Conservation (phyloP, 306 rosid species). For the Glycine latifolia region DNA sequence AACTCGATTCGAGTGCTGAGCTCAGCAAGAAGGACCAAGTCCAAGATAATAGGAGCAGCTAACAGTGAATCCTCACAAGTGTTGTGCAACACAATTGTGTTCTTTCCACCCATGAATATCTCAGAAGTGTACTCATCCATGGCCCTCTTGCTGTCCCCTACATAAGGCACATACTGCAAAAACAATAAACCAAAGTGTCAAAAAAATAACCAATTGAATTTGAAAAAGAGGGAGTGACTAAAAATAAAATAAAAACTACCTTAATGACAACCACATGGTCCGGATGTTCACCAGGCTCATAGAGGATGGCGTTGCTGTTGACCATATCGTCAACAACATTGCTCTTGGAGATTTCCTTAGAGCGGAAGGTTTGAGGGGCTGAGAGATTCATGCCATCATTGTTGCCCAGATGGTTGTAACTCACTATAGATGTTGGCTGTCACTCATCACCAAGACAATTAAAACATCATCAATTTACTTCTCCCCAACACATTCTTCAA, state of each 20-base stretch:
- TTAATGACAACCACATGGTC: conserved; percentile 97
- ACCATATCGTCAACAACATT: conserved; percentile 99
- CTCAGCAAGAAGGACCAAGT: conserved; percentile 96
- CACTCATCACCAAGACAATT: conserved; percentile 6
- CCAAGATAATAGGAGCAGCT: conserved; percentile 95
- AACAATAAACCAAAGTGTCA: not conserved
- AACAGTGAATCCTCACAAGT: conserved; percentile 96
- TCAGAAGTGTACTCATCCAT: conserved; percentile 98
- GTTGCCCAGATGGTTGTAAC: conserved; percentile 98
- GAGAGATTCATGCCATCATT: conserved; percentile 98
- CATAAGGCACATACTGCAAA: conserved; percentile 86
- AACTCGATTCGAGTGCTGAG: conserved; percentile 91
- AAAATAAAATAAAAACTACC: conserved; percentile 47
- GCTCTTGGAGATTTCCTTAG: conserved; percentile 97
- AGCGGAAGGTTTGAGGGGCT: conserved; percentile 96
- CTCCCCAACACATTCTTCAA: not conserved
- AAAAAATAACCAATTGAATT: not conserved
- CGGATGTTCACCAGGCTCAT: conserved; percentile 93
- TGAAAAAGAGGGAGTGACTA: not conserved
- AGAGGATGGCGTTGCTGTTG: conserved; percentile 90
- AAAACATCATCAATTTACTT: not conserved
- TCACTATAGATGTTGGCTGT: conserved; percentile 97
- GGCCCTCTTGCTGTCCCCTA: conserved; percentile 94
- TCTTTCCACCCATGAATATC: conserved; percentile 96
- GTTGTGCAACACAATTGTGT: conserved; percentile 90